phyloP scores from a whole-genome alignment of 2,329 filamentous ascomycete species.

The Diaporthe batatas region DNA sequence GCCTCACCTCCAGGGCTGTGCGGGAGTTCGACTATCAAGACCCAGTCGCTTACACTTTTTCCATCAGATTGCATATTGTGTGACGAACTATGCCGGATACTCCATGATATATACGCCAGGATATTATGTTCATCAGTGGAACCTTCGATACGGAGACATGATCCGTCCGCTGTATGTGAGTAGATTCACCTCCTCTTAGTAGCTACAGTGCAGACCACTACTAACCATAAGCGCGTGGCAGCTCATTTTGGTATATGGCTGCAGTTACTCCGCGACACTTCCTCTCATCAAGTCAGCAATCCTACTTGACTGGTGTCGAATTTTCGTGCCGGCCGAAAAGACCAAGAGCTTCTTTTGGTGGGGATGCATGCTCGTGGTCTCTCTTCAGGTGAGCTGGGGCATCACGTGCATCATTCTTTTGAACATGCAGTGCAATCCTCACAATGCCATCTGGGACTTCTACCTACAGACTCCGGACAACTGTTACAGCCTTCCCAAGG shows the following conservation, averaged over 20 bases:
- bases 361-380: too few relatives aligned
- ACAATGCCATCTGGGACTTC: too few relatives aligned
- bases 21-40: not conserved
- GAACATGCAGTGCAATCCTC: too few relatives aligned
- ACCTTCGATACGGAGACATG: constrained; percentile 49
- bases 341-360: too few relatives aligned
- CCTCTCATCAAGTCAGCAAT: constrained; percentile 57
- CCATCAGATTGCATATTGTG: constrained; percentile 16
- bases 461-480: too few relatives aligned
- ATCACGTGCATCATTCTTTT: too few relatives aligned
- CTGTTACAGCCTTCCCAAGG: too few relatives aligned
- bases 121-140: constrained; percentile 53
- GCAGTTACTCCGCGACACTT: constrained; percentile 53
- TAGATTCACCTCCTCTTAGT: not conserved
- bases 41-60: not conserved
- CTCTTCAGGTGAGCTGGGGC: too few relatives aligned
- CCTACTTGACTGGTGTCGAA: not conserved
- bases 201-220: not conserved
- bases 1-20: too few relatives aligned
- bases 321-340: constrained; percentile 42
- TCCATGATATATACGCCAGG: constrained; percentile 48
- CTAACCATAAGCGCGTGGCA: constrained; percentile 35
- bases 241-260: constrained; percentile 52
- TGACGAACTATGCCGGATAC: constrained; percentile 17
- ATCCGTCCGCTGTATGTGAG: constrained; percentile 47